Percentiles rank a stretch among this genome's conserved stretches.
These are phyloP conservation scores for Scheffersomyces quercinus DNA, from an alignment of 1,139 yeast species.

Conservation along the genomic window DNA sequence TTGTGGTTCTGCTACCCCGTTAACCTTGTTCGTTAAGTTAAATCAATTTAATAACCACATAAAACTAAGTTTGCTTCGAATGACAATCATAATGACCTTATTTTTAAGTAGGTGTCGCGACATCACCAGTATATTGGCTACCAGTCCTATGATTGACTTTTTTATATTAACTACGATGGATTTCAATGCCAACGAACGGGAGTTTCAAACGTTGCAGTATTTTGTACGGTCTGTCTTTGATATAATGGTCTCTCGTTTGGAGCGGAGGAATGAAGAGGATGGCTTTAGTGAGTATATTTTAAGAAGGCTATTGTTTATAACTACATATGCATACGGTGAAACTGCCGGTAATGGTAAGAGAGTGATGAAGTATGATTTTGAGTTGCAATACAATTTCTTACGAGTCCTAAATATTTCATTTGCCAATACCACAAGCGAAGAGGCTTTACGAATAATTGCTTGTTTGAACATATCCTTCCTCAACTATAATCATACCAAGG, in stretches of 20 bases:
- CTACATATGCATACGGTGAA: slow-evolving; percentile 3
- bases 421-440: not conserved
- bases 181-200: slow-evolving; percentile 11
- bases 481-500: no score
- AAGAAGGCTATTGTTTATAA: slow-evolving; percentile 1
- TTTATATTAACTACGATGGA: slow-evolving; percentile 13
- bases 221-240: slow-evolving; percentile 12
- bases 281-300: no score
- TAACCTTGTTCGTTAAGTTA: slow-evolving; percentile 10
- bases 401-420: slow-evolving; percentile 7
- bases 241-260: not conserved
- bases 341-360: not conserved
- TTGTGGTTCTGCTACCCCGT: no score
- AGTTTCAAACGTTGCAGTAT: slow-evolving; percentile 6
- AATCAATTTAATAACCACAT: slow-evolving; percentile 11
- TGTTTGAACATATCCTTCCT: not conserved
- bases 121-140: no score
- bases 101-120: no score
- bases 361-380: slow-evolving; percentile 1
- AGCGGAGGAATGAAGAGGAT: no score
- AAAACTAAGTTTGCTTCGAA: slow-evolving; percentile 7
- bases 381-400: slow-evolving; percentile 7
- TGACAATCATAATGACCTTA: slow-evolving; percentile 7
- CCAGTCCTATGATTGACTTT: not conserved
- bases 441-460: not conserved